Percentiles rank a stretch among this genome's conserved stretches.
Conservation (phyloP, 2,329 filamentous ascomycete genomes). For the Ploettnerulaceae sp. region DNA sequence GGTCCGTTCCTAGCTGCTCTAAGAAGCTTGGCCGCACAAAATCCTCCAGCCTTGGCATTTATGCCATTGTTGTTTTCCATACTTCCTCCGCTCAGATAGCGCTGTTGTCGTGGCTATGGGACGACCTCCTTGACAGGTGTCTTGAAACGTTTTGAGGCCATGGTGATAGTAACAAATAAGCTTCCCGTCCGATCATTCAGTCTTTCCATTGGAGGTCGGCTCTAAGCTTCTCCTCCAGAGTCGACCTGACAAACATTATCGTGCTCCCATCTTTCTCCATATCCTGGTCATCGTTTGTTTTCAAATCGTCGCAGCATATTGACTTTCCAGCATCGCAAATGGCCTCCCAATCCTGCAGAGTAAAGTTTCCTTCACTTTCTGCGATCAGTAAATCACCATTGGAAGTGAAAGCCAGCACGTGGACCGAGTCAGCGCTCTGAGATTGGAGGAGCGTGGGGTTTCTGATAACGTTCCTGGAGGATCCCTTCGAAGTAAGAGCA, state of each 20-base stretch:
- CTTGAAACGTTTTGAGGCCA: conserved; percentile 12
- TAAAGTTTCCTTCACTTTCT: conserved; percentile 79
- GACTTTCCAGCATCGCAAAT: conserved; percentile 60
- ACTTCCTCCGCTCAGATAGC: conserved; percentile 1
- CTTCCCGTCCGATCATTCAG: conserved; percentile 19
- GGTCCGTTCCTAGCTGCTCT: conserved; percentile 19
- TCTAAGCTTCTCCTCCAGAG: conserved; percentile 52
- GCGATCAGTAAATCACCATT: conserved; percentile 67
- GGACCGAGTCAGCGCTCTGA: conserved; percentile 62
- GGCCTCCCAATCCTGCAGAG: conserved; percentile 68
- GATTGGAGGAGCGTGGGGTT: conserved; percentile 61
- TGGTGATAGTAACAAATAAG: conserved; percentile 11
- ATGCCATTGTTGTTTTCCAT: conserved; percentile 18
- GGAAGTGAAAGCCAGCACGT: conserved; percentile 80
- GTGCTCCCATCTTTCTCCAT: conserved; percentile 41
- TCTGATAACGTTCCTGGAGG: conserved; percentile 42
- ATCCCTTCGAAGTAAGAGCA: conserved; percentile 46
- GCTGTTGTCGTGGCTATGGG: conserved; percentile 1
- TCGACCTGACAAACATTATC: conserved; percentile 56
- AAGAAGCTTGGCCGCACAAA: conserved; percentile 11
- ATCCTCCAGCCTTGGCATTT: conserved; percentile 18
- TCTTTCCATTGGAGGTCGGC: conserved; percentile 53
- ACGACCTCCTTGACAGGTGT: neutral
- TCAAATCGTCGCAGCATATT: conserved; percentile 52
- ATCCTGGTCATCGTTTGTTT: conserved; percentile 22